Evolutionary conservation across 163 green algal species (phyloP).

Genomic region (Volvox carteri): DNA sequence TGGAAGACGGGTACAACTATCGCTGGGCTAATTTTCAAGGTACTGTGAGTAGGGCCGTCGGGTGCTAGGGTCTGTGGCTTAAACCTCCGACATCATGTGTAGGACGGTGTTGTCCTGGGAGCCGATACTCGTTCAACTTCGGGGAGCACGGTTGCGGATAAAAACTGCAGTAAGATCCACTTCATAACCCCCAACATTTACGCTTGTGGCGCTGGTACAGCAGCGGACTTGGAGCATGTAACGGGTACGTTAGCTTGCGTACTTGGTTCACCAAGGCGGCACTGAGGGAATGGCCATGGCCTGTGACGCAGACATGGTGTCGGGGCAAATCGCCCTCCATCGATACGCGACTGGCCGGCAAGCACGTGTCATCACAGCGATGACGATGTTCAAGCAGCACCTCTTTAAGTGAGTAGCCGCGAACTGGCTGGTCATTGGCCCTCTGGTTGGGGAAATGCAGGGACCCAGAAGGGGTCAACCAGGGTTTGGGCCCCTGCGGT

Average conservation of each 20-base stretch:
- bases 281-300: background rate
- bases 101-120: slow-evolving; percentile 98
- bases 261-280: background rate
- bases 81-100: background rate
- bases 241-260: slow-evolving; percentile 79
- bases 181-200: slow-evolving; percentile 99
- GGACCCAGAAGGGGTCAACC: background rate
- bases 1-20: slow-evolving; percentile 98
- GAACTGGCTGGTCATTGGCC: background rate
- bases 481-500: background rate
- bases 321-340: slow-evolving; percentile 93
- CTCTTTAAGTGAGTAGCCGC: slow-evolving; percentile 88
- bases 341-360: slow-evolving; percentile 87
- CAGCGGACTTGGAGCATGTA: slow-evolving; percentile 97
- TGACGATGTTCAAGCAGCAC: slow-evolving; percentile 97
- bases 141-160: slow-evolving; percentile 97
- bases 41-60: slow-evolving; percentile 8
- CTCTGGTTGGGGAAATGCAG: background rate
- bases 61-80: too few species aligned
- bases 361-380: slow-evolving; percentile 91
- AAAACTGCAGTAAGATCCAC: slow-evolving; percentile 99
- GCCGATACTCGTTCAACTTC: slow-evolving; percentile 98
- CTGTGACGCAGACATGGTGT: slow-evolving; percentile 90
- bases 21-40: slow-evolving; percentile 94
- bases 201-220: slow-evolving; percentile 97